Base-by-base conservation (phyloP, 1,284 basidiomycete species). In the Rhodotorula sp. region DNA sequence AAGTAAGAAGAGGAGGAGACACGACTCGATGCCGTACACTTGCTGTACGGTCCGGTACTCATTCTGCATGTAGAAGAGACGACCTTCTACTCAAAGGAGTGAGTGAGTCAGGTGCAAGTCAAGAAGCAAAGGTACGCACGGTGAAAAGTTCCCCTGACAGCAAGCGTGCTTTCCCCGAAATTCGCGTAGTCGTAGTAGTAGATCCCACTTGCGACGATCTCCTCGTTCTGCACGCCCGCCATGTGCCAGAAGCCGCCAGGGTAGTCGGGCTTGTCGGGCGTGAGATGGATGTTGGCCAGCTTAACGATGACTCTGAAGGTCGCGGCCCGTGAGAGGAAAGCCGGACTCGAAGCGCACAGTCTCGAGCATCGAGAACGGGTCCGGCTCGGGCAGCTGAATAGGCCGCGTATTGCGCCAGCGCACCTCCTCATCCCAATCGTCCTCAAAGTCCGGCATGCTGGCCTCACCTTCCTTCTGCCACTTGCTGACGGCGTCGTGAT, bases 201-300 rank as follows among this genome's bases (percentile, higher is more conserved):
- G 24, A 84, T 79, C 1, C 81, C 81, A 13, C 2, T 81, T 84
- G 58, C 30, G 24, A 59, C 58, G 56, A 86, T 86, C 60, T 80
- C 78, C 73, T 84, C 84, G 70, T 84, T 86, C 68, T 80, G 77
- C 84, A 85, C 86, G 28, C 85, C 85, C 76, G 85, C 84, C 30
- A 86, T 84, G 62, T 84, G 84, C 85, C 85, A 87, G 13, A 77
- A 75, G 7, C 82, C 81, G 4, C 83, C 83, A 65, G 26, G 59
- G 75, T 82, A 84, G 18, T 34, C 61, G 3, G 81, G 81, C 46
- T 79, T 79, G 50, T 84, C 83, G 0, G 85, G 84, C 0, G 83
- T 83, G 37, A 85, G 71, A 28, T 60, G 47, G 61, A 86, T 84
- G 70, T 83, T 84, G 0, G 83, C 83, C 5, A 86, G 77, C 75